Base-by-base conservation (phyloP, 1,139 yeast genomes). In the Geotrichum carabidarum region DNA sequence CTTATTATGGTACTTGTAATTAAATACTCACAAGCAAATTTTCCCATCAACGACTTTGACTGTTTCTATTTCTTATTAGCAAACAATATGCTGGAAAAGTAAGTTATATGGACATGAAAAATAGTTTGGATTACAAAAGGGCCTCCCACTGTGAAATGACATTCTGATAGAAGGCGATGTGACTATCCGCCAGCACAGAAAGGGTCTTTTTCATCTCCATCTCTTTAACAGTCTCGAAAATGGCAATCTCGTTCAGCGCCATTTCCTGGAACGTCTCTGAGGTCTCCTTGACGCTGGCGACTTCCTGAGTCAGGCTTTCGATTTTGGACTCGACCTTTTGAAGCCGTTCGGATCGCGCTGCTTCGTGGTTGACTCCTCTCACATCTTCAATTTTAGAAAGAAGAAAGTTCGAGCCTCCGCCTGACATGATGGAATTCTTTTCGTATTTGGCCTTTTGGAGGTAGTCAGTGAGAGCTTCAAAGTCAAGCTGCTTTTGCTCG, bases 401-500 rank as follows among this genome's bases (percentile, higher is more conserved):
- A 50, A 81, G 68, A 61, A 78, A 80, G 58, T 77, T 78, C 2
- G 81, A 78, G 9, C 79, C 77, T 36, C 77, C 74, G 4, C 84
- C 83, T n/a, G 84, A 78, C 56, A 82, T 74, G 45, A 87, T 65
- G 43, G 74, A 74, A 40, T 81, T 81, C 59, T 83, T 81, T 60
- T 93, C 98, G 36, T 72, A 70, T 56, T 79, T 78, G 0, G 95
- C 82, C 65, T 88, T 86, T 47, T 78, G 75, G 54, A 90, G 74
- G 66, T 91, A 93, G 55, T 86, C 95, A 47, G 82, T 81, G 51
- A 93, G 75, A 47, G 87, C 95, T 65, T 93, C 97, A 64, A 86
- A 82, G 68, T 93, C 99, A 41, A 91, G 79, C 62, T 86, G 91
- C 68, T 91, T 91, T 66, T 89, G 91, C 65, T 93, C 98, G 60